A percentile compares a stretch with the other conserved stretches of the same genome.
phyloP scores from a whole-genome alignment of 1,284 basidiomycete species.

The Ceratobasidium sp. region DNA sequence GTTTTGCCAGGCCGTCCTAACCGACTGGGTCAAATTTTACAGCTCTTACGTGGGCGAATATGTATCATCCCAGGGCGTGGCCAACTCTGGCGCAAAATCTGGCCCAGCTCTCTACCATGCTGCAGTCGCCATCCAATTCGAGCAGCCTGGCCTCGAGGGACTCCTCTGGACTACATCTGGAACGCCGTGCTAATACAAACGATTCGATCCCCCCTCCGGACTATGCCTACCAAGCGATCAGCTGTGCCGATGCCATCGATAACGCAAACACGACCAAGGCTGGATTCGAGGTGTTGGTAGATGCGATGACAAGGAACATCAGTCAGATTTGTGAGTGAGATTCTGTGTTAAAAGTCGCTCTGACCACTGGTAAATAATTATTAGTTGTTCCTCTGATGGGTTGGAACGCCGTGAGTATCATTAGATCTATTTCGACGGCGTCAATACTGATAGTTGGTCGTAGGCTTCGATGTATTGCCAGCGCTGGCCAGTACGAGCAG shows the following conservation, averaged over 20 bases:
- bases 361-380: too few relatives aligned
- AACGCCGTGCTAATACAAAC: not conserved
- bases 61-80: conserved; percentile 4
- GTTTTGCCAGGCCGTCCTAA: not conserved
- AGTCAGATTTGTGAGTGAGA: conserved; percentile 14
- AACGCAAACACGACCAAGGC: conserved; percentile 10
- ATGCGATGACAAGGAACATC: not conserved
- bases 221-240: conserved; percentile 36
- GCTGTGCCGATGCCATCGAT: conserved; percentile 39
- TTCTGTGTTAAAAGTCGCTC: too few relatives aligned
- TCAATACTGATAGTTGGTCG: not conserved
- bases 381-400: too few relatives aligned
- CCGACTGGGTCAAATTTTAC: not conserved
- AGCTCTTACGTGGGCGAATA: not conserved
- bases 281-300: conserved; percentile 14
- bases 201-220: not conserved
- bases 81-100: not conserved
- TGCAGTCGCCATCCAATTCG: not conserved
- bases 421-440: not conserved
- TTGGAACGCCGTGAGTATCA: too few relatives aligned
- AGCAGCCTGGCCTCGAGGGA: not conserved
- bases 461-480: conserved; percentile 26
- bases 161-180: not conserved
- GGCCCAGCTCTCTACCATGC: not conserved
- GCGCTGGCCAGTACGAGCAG: conserved; percentile 28